These are phyloP conservation scores for Cordyceps cicadae DNA, from an alignment of 2,329 filamentous ascomycete species.

Conservation along the genomic window DNA sequence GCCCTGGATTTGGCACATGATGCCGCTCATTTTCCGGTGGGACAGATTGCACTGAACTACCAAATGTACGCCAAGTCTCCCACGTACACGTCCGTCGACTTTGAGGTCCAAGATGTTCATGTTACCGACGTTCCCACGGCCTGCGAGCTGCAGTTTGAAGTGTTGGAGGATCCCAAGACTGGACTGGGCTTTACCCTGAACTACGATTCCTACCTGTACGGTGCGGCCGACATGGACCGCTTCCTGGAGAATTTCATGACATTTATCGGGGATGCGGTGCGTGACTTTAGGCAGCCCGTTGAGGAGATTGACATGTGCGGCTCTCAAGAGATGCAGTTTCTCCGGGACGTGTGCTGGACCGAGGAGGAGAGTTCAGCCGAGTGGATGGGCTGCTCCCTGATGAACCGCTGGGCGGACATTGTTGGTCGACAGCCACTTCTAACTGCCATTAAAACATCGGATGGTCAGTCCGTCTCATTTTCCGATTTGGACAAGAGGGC, in stretches of 20 bases:
- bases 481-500: not conserved
- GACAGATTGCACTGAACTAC: not conserved
- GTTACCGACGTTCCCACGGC: slow-evolving; percentile 1
- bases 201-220: not conserved
- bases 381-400: not conserved
- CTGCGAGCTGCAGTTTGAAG: slow-evolving; percentile 3
- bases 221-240: not conserved
- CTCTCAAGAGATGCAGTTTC: not conserved
- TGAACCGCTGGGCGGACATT: not conserved
- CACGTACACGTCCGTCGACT: not conserved
- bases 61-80: slow-evolving; percentile 3
- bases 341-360: not conserved
- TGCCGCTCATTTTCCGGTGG: not conserved
- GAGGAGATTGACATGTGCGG: slow-evolving; percentile 4
- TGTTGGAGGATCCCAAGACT: slow-evolving; percentile 1
- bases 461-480: not conserved
- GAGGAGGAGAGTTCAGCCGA: not conserved
- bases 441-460: not conserved
- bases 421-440: not conserved
- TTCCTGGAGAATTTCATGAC: slow-evolving; percentile 4
- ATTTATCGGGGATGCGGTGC: not conserved
- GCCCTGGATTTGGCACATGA: not conserved
- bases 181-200: slow-evolving; percentile 1
- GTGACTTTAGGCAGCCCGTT: not conserved
- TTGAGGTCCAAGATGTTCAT: not conserved